phyloP scores from a whole-genome alignment of 345 rosid species.

The Kernera saxatilis region DNA sequence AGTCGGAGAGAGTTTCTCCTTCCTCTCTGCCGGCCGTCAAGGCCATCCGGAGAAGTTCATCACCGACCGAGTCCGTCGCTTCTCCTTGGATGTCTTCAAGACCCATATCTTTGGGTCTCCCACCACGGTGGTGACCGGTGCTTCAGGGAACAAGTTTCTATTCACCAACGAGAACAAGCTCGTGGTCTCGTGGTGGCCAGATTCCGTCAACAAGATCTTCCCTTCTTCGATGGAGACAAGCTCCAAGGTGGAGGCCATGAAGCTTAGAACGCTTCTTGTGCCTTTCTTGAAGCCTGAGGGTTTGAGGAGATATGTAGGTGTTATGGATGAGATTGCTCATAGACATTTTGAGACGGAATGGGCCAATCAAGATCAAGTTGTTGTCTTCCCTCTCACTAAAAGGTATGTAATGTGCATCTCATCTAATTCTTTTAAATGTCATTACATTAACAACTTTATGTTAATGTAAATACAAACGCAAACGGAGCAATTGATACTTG shows the following conservation, averaged over 20 bases:
- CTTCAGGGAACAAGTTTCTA: conserved; percentile 36
- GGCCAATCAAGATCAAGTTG: conserved; percentile 25
- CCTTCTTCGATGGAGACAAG: conserved; percentile 32
- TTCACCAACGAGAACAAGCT: conserved; percentile 42
- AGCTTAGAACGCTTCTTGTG: conserved; percentile 27
- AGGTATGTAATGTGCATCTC: conserved; percentile 1
- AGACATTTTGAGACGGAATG: conserved; percentile 30
- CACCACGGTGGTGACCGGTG: conserved; percentile 32
- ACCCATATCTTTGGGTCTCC: conserved; percentile 31
- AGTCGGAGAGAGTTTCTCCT: conserved; percentile 38
- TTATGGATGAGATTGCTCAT: conserved; percentile 32
- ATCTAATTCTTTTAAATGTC: too few relatives aligned
- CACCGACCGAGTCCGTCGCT: conserved; percentile 25
- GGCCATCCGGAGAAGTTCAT: conserved; percentile 41
- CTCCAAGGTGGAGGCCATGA: conserved; percentile 32
- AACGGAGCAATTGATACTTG: too few relatives aligned
- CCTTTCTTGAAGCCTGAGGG: conserved; percentile 41
- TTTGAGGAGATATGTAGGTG: conserved; percentile 25
- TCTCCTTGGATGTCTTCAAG: conserved; percentile 33
- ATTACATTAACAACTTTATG: too few relatives aligned
- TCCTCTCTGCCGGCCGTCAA: conserved; percentile 29
- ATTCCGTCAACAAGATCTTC: conserved; percentile 38
- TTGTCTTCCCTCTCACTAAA: conserved; percentile 34
- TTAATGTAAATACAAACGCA: too few relatives aligned
- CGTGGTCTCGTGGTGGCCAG: conserved; percentile 43